phyloP scores from a whole-genome alignment of 768 basidiomycete genomes.

The Lentinula lateritia region DNA sequence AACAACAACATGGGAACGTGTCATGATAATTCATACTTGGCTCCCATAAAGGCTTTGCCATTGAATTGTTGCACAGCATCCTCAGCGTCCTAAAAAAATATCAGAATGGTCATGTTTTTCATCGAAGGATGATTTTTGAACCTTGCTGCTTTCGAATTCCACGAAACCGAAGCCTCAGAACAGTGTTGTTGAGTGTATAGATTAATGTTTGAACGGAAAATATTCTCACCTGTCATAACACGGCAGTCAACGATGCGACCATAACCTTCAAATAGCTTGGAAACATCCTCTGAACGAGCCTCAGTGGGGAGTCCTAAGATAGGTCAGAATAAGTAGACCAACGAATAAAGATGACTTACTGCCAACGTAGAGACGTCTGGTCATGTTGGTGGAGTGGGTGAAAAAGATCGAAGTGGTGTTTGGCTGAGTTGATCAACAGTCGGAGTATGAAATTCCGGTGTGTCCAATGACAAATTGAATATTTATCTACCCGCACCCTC shows the following conservation, averaged over 20 bases:
- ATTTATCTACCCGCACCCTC: too few species aligned
- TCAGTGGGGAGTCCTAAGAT: constrained; percentile 73
- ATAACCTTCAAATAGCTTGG: constrained; percentile 86
- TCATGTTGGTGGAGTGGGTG: constrained; percentile 44
- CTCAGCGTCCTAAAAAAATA: constrained; percentile 74
- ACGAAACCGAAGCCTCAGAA: constrained; percentile 87
- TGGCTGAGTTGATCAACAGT: background rate
- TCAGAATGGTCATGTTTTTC: background rate
- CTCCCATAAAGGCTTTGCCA: constrained; percentile 85
- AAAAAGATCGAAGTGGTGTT: constrained; percentile 14
- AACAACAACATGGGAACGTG: background rate
- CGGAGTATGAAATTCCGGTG: background rate
- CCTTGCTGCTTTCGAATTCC: constrained; percentile 87
- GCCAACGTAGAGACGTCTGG: constrained; percentile 82
- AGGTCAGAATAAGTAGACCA: background rate
- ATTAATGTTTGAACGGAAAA: background rate
- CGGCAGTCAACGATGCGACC: constrained; percentile 87
- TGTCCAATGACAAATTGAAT: background rate
- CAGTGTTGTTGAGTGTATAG: background rate
- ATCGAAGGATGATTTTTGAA: constrained; percentile 18
- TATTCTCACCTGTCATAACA: constrained; percentile 80
- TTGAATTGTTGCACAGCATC: constrained; percentile 86
- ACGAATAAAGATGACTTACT: constrained; percentile 39
- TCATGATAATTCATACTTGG: constrained; percentile 47
- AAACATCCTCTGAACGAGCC: constrained; percentile 77